Conservation (phyloP, 2,329 filamentous ascomycete genomes). For the Intubia oerlemansii region DNA sequence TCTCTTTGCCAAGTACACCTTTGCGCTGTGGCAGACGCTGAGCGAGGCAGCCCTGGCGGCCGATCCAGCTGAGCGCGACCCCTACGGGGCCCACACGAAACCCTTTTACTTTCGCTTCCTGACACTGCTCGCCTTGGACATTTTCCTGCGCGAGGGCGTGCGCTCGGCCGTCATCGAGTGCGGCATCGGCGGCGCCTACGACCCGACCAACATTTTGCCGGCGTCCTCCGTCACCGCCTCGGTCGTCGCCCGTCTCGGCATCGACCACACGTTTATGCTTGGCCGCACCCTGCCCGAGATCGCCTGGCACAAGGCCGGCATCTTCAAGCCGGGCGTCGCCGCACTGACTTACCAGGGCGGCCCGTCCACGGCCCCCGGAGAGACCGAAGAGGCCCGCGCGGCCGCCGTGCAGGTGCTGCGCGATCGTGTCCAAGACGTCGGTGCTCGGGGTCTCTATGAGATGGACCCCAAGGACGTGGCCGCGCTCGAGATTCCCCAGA, state of each 20-base stretch:
- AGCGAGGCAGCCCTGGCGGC: slow-evolving; percentile 17
- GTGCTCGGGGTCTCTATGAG: no score
- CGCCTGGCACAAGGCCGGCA: slow-evolving; percentile 55
- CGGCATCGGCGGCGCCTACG: slow-evolving; percentile 53
- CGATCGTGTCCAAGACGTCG: no score
- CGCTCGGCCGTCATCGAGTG: slow-evolving; percentile 71
- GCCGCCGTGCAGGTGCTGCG: no score
- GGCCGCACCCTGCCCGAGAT: slow-evolving; percentile 43
- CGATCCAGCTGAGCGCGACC: slow-evolving; percentile 19
- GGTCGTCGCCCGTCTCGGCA: slow-evolving; percentile 32
- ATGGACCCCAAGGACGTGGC: slow-evolving; percentile 23
- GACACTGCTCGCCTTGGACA: slow-evolving; percentile 71
- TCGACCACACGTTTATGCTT: slow-evolving; percentile 44
- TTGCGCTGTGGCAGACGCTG: slow-evolving; percentile 56
- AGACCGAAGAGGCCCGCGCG: not conserved
- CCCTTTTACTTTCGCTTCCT: slow-evolving; percentile 87
- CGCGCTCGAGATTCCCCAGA: no score
- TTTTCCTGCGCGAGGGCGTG: slow-evolving; percentile 57
- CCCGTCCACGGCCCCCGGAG: not conserved
- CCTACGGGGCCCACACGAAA: slow-evolving; percentile 39
- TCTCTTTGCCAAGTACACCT: slow-evolving; percentile 58
- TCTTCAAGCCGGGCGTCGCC: slow-evolving; percentile 38
- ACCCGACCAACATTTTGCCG: slow-evolving; percentile 61
- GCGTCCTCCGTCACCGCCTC: slow-evolving; percentile 6
- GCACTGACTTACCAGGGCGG: slow-evolving; percentile 27